Percentiles rank a stretch among this genome's conserved stretches.
These are phyloP conservation scores for Zygosaccharomyces pseudorouxii DNA, from an alignment of 805 yeast genomes.

Conservation along the genomic window DNA sequence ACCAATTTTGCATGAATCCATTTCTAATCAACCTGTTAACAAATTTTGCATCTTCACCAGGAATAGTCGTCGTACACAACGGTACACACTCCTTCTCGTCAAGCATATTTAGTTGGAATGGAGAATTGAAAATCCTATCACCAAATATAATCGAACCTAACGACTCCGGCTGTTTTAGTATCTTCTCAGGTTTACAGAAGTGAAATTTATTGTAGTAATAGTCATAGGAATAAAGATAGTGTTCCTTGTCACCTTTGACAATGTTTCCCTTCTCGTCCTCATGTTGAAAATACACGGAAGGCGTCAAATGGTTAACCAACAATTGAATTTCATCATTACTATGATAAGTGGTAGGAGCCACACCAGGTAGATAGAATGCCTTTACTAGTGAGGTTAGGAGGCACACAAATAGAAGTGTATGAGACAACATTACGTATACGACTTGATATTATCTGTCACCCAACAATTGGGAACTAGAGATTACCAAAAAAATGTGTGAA, in stretches of 20 bases:
- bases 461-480: not conserved
- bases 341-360: slow-evolving; percentile 86
- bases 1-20: slow-evolving; percentile 87
- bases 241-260: slow-evolving; percentile 41
- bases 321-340: slow-evolving; percentile 70
- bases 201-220: slow-evolving; percentile 80
- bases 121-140: slow-evolving; percentile 91
- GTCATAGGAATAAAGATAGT: slow-evolving; percentile 68
- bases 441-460: not conserved
- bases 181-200: slow-evolving; percentile 65
- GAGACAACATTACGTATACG: slow-evolving; percentile 1
- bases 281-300: slow-evolving; percentile 49
- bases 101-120: slow-evolving; percentile 76
- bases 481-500: not conserved
- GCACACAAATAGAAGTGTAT: slow-evolving; percentile 4
- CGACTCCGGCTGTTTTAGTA: slow-evolving; percentile 72
- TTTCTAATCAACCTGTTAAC: slow-evolving; percentile 75
- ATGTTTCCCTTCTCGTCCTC: slow-evolving; percentile 38
- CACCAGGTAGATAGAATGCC: slow-evolving; percentile 91
- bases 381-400: slow-evolving; percentile 10
- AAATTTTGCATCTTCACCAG: slow-evolving; percentile 64
- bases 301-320: slow-evolving; percentile 86
- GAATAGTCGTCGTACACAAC: slow-evolving; percentile 60
- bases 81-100: slow-evolving; percentile 60
- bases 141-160: slow-evolving; percentile 93